Base-by-base conservation (phyloP, 2,329 filamentous ascomycete genomes). In the Elsinoe batatas region DNA sequence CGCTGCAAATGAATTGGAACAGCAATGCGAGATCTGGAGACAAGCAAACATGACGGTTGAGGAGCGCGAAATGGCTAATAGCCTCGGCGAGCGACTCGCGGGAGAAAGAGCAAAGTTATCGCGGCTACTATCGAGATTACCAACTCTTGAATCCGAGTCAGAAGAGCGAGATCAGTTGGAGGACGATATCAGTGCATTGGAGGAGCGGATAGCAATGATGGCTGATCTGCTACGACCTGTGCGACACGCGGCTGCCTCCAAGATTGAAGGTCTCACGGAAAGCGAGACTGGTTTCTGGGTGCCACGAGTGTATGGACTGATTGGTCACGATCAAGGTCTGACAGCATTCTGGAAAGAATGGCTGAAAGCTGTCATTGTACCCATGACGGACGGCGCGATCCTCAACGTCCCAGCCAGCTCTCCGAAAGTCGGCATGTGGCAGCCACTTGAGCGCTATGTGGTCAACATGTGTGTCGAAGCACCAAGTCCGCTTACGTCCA, bases 341-440 rank as follows among this genome's bases (percentile, higher is more conserved):
- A 90, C 91, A 61, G 82, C 83, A 32, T 97, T 98, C 72, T 98
- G 91, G 91, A 97, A 97, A 70, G 93, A 98, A 69, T 98, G 93
- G 93, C 79, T 98, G 47, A 86, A 89, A 70, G 91, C 91, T 5
- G 80, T 97, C 8, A 77, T 93, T n/a, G 88, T 95, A 18, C 93
- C 93, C 26, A 98, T 97, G 93, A 90, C 84, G 1, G 90, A 95
- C 66, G 89, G 91, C 17, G 83, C 79, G 12, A 78, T 98, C 30
- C 73, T 93, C 62, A 81, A 91, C 56, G 83, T 98, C 6, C 89
- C 93, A 5, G 78, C 88, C 8, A 95, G 86, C 70, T 97, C 91
- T 4, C 91, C 93, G 11, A 88, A 84, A 64, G 83, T 95, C 61
- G 93, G 93, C 43, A 83, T 90, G 67, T 98, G 93, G 93, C 91